Base-by-base conservation (phyloP, 257 asterid genomes). In the Solanum megistacrolobum region DNA sequence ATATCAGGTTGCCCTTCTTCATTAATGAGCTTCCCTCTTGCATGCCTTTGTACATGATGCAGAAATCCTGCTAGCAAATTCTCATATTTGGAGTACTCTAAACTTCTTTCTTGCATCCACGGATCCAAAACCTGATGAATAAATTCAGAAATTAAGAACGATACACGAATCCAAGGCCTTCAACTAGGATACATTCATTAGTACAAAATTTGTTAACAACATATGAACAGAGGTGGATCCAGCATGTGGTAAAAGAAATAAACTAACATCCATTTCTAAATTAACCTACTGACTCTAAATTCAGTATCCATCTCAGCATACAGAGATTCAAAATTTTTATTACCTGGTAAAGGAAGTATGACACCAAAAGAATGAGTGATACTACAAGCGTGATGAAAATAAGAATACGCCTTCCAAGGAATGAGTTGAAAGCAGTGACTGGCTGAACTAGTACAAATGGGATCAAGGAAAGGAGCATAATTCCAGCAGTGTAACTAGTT, bases 271-370 rank as follows among this genome's bases (percentile, higher is more conserved):
- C 14, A 41, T 14, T 69, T 74, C 66, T 52, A 81, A 32, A 48
- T 62, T 55, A 55, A 20, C 66, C 18, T 9, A 27, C 41, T 16
- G 27, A 81, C 68, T 43, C 68, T 2, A 81, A 81, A 81, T 46
- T 23, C 39, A 81, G 66, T 81, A 46, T 46, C 41, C 41, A 81
- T 46, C 39, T 81, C 85, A 29, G 39, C 29, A 29, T 9, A 18
- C 7, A 0, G 23, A 58, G 5, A 48, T 74, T 35, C 10, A 11
- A 71, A 31, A 32, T 12, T 86, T 25, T 31, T 16, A 21, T 35
- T 41, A 91, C 95, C 95, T 92, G 95, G 83, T 91, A 92, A 60
- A 90, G 68, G 89, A 91, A 91, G 92, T 92, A 93, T 14, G 92
- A 87, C 21, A 90, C 85, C 66, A 91, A 86, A 60, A 92, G 88